Evolutionary conservation across 2,329 filamentous ascomycete species (phyloP), one percentile per base, ranked within the genome.

Genomic region (Xylariaceae sp.): DNA sequence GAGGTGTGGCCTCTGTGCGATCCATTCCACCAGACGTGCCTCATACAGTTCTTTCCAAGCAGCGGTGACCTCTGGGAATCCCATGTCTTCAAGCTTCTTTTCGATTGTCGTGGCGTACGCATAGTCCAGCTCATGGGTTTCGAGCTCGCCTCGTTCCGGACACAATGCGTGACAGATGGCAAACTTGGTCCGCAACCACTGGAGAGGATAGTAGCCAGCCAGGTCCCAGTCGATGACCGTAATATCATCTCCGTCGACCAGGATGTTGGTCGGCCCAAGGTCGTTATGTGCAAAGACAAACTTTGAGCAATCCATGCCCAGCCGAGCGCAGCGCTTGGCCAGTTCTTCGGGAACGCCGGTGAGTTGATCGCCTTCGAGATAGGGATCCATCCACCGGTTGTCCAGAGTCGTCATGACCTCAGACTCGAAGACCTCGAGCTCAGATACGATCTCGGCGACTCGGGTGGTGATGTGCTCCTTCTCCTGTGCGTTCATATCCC

Each of bases 261-360:
- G 21, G 31, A 50, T 40, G 21, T 42, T 43, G 9, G 41, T 43
- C 6, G 44, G 39, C 17, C 47, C 41, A 9, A 45, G 47, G 38
- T 47, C 47, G 39, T 45, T 45, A 31, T 47, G 41, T 9, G 41
- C 21, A 8, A 18, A 16, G 28, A 38, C 27, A 16, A 15, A 38
- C 13, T 15, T 33, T n/a, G 36, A 38, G 29, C 36, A 38, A 29
- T 33, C 27, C 36, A 38, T 38, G 13, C 36, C 36, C 15, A 38
- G 18, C 15, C 13, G 17, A 14, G 40, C n/a, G 33, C 44, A 47
- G 14, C 45, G 41, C n/a, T 41, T 24, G 30, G 36, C 36, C 26
- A 47, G 26, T 12, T 26, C 34, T 26, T 43, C 32, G 12, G 33
- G 28, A 3, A 23, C 23, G 17, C 30, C 13, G 31, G 34, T 15